Conservation (phyloP, 2,329 filamentous ascomycete genomes). For the Intubia oerlemansii region DNA sequence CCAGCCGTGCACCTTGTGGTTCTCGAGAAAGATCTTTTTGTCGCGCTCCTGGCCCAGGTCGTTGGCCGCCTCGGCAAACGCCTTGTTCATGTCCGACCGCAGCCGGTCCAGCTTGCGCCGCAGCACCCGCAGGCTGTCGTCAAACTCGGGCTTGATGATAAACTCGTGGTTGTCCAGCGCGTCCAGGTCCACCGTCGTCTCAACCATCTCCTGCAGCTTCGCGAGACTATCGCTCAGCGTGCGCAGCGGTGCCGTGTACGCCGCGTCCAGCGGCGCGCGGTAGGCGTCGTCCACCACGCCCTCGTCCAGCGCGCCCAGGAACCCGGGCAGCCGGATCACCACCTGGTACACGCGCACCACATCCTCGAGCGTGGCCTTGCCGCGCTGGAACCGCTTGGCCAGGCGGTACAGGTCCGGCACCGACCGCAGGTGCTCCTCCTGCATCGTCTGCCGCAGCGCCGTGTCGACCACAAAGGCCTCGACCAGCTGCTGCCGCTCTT, state of each 20-base stretch:
- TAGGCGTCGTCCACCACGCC: slow-evolving; percentile 92
- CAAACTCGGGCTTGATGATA: slow-evolving; percentile 97
- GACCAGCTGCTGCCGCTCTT: slow-evolving; percentile 79
- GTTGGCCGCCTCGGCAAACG: slow-evolving; percentile 53
- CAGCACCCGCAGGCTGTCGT: slow-evolving; percentile 72
- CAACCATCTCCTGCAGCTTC: slow-evolving; percentile 92
- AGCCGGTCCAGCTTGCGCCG: slow-evolving; percentile 77
- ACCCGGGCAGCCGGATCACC: slow-evolving; percentile 72
- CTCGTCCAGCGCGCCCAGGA: slow-evolving; percentile 74
- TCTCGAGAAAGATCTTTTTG: slow-evolving; percentile 96
- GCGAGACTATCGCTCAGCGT: slow-evolving; percentile 58
- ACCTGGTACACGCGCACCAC: slow-evolving; percentile 93
- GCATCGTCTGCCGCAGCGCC: slow-evolving; percentile 82
- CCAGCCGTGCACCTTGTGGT: slow-evolving; percentile 88
- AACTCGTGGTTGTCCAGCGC: slow-evolving; percentile 94
- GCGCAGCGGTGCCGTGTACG: slow-evolving; percentile 69
- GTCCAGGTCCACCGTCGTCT: slow-evolving; percentile 90
- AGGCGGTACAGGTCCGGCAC: slow-evolving; percentile 89
- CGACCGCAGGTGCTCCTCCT: slow-evolving; percentile 82
- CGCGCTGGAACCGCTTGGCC: slow-evolving; percentile 85
- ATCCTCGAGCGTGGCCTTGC: slow-evolving; percentile 79
- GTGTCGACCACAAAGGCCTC: slow-evolving; percentile 90
- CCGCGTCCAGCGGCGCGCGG: slow-evolving; percentile 62
- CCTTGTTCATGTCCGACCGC: slow-evolving; percentile 59
- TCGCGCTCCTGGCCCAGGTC: slow-evolving; percentile 85